Evolutionary conservation across 345 rosid species (phyloP).

Genomic region (Lepidium africanum): DNA sequence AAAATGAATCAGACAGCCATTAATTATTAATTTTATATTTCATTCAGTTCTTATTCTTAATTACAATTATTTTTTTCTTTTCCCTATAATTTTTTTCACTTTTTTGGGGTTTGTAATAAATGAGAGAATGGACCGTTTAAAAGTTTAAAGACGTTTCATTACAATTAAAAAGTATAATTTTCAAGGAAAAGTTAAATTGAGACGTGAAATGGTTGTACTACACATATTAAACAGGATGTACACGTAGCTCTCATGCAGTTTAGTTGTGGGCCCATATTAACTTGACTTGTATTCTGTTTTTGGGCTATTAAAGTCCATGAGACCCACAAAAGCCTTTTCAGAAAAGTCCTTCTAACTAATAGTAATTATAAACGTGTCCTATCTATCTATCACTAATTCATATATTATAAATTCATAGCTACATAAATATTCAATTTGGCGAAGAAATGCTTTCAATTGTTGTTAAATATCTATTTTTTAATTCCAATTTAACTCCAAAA

Average conservation of each 20-base stretch:
- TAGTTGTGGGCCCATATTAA: slow-evolving; percentile 9
- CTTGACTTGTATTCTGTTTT: slow-evolving; percentile 21
- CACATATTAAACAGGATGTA: background rate
- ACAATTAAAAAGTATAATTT: background rate
- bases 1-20: slow-evolving; percentile 8
- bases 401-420: background rate
- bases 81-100: background rate
- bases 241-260: slow-evolving; percentile 27
- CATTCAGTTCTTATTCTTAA: background rate
- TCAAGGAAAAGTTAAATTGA: background rate
- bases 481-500: no score
- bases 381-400: background rate
- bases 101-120: slow-evolving; percentile 18
- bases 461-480: no score
- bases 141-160: background rate
- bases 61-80: background rate
- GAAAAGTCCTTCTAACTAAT: background rate
- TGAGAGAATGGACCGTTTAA: slow-evolving; percentile 15
- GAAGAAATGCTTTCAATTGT: no score
- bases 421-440: background rate
- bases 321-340: background rate
- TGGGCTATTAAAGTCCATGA: slow-evolving; percentile 21
- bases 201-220: slow-evolving; percentile 1
- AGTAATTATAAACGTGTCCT: background rate
- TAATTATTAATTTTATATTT: background rate